Evolutionary conservation across 495 filamentous ascomycete species (phyloP), one percentile per base, ranked within the genome.

Genomic region (Durotheca rogersii): DNA sequence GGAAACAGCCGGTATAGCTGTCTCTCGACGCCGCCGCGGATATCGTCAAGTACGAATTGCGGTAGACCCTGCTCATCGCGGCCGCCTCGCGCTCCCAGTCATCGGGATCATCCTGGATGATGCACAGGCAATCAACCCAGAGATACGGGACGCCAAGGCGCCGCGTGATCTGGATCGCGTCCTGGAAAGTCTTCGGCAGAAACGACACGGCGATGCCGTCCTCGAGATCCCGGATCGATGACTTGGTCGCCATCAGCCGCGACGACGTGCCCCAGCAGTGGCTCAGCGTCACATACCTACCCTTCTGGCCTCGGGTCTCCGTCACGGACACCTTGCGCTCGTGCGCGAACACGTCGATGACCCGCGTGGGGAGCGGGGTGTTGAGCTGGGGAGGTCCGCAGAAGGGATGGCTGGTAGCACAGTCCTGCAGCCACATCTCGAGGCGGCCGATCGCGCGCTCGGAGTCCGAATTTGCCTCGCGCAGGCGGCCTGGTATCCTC

Each of bases 111-210:
- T 70, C 65, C 42, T 70, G 65, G 40, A 68, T 50, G 10, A 71
- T 70, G 41, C 68, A 71, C 5, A 71, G 41, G 23, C 56, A 55
- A 36, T 71, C 68, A 12, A 70, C 66, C 66, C 68, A 72, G 14
- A 72, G 29, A 41, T 67, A 71, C 29, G 49, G 47, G 19, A 69
- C 21, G 6, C 51, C 47, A 1, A 66, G 37, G 25, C 39, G 35
- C 16, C 30, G 32, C 17, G 53, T 52, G 6, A 57, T 33, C 25
- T 41, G 44, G 30, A 56, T 56, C 10, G 45, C 52, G 32, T 56
- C 52, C 30, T 50, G 52, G 23, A 56, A 56, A 6, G 52, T 56
- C 27, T 56, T 56, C 3, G 41, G 47, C 7, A 56, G 53, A 27
- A 35, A 56, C 4, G 53, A 46, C 18, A 51, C 21, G 18, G 53